Base-by-base conservation (phyloP, 495 filamentous ascomycete species). In the Penicillium paxilli region DNA sequence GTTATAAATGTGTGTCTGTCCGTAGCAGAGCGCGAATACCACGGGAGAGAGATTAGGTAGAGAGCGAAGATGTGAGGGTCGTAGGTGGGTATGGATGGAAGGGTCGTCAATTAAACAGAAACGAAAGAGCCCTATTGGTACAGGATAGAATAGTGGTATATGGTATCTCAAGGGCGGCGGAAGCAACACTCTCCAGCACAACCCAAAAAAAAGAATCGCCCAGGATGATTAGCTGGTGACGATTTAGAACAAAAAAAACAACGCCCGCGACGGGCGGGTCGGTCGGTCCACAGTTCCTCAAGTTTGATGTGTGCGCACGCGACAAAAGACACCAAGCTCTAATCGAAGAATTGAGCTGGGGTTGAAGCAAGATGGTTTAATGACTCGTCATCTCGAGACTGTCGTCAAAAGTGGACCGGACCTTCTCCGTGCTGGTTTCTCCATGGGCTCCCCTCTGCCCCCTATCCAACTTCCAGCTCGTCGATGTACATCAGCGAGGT, bases 151-250 rank as follows among this genome's bases (percentile, higher is more conserved):
- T 42, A 51, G 45, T 61, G 51, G 56, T 57, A 51, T 58, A 49
- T 67, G 64, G 64, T 67, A 67, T 67, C 64, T 62, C 61, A 64
- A 62, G 51, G 58, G 52, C 40, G 49, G 51, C 59, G 57, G 40
- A 63, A 26, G 47, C 59, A 35, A 38, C 41, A 58, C 41, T 55
- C 41, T 59, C 55, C 48, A 62, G 59, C 61, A 55, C 64, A 54
- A 55, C 50, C 51, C 58, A 56, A 64, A 60, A 54, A 49, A 59
- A 52, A 28, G 52, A n/a, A n/a, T n/a, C n/a, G n/a, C n/a, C 58
- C 51, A 53, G 16, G 37, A 32, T 49, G 42, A 41, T 48, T 24
- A 26, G 16, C 25, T 50, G 42, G 44, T 30, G 35, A 46, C 41
- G 20, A 37, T 21, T 52, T 52, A 44, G 38, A 55, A 58, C 53